Percentiles rank a stretch among this genome's conserved stretches.
phyloP scores from a whole-genome alignment of 2,329 filamentous ascomycete genomes.

The Leptographium wingfieldii region DNA sequence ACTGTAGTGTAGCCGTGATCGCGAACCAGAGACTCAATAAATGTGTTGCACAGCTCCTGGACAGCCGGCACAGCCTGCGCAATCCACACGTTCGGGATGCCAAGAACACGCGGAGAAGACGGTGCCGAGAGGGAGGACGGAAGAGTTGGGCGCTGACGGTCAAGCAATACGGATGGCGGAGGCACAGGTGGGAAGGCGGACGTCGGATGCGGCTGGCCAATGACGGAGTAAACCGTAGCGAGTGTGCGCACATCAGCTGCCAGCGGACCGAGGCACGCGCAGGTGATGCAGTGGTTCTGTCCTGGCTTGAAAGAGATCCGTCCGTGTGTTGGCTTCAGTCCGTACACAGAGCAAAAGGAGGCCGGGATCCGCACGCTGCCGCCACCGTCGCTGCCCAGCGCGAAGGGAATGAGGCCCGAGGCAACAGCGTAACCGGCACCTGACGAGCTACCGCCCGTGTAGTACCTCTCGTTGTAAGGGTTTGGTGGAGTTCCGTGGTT shows the following conservation, averaged over 20 bases:
- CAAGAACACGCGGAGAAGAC: slow-evolving; percentile 36
- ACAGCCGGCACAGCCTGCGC: slow-evolving; percentile 28
- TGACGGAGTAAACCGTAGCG: slow-evolving; percentile 49
- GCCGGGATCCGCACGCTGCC: slow-evolving; percentile 64
- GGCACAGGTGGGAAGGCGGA: slow-evolving; percentile 37
- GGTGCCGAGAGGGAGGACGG: not conserved
- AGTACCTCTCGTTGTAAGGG: slow-evolving; percentile 60
- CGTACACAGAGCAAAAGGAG: slow-evolving; percentile 60
- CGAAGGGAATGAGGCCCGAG: slow-evolving; percentile 56
- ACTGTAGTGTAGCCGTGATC: slow-evolving; percentile 40
- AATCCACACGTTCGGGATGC: slow-evolving; percentile 55
- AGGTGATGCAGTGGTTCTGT: slow-evolving; percentile 44
- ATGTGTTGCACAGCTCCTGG: slow-evolving; percentile 26
- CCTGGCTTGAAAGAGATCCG: slow-evolving; percentile 52
- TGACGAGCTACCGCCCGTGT: slow-evolving; percentile 65
- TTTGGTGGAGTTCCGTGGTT: slow-evolving; percentile 63
- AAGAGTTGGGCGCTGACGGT: slow-evolving; percentile 8
- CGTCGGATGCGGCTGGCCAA: slow-evolving; percentile 49
- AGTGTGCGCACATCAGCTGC: slow-evolving; percentile 55
- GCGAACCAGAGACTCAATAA: slow-evolving; percentile 39
- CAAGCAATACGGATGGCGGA: slow-evolving; percentile 14
- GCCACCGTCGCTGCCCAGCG: slow-evolving; percentile 60
- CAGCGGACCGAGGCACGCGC: slow-evolving; percentile 55
- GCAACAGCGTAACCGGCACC: slow-evolving; percentile 61
- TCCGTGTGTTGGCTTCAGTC: slow-evolving; percentile 58